A percentile compares a stretch with the other conserved stretches of the same genome.
Evolutionary conservation across 495 filamentous ascomycete genomes (phyloP).

Genomic region (Penicillium odoratum): DNA sequence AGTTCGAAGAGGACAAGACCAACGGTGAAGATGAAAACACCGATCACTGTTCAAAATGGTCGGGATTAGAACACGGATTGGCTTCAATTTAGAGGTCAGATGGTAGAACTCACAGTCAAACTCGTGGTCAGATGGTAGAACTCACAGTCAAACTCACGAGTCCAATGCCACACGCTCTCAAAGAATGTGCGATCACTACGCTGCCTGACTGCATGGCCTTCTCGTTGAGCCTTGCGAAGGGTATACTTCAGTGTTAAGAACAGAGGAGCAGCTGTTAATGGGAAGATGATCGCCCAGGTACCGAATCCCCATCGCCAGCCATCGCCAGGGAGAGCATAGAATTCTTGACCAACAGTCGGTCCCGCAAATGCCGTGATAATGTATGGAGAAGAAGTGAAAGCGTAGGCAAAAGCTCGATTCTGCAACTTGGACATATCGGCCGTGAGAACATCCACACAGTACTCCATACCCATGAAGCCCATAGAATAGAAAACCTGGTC

Average conservation of each 20-base stretch:
- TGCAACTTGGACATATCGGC: constrained; percentile 59
- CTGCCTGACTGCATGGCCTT: constrained; percentile 29
- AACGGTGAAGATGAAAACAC: constrained; percentile 54
- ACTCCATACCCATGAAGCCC: constrained; percentile 53
- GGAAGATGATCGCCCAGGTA: constrained; percentile 57
- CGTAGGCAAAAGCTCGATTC: constrained; percentile 58
- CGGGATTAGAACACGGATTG: neutral
- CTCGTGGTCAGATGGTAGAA: constrained; percentile 18
- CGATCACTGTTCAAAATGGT: constrained; percentile 23
- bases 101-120: constrained; percentile 27
- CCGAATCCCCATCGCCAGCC: constrained; percentile 64
- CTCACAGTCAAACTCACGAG: constrained; percentile 25
- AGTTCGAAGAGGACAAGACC: constrained; percentile 61
- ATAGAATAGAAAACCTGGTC: constrained; percentile 47
- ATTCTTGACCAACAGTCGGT: constrained; percentile 43
- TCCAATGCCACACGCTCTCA: constrained; percentile 23
- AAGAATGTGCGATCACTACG: constrained; percentile 26
- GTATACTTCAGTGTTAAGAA: constrained; percentile 45
- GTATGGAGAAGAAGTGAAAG: constrained; percentile 58
- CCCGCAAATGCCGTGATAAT: constrained; percentile 58
- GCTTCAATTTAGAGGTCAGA: constrained; percentile 6
- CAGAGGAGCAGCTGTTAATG: constrained; percentile 50
- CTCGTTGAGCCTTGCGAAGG: constrained; percentile 50
- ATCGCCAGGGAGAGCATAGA: constrained; percentile 36
- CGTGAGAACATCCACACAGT: constrained; percentile 53